Percentiles rank a stretch among this genome's conserved stretches.
Conservation (phyloP, 2,329 filamentous ascomycete genomes). For the Fusarium sacchari region DNA sequence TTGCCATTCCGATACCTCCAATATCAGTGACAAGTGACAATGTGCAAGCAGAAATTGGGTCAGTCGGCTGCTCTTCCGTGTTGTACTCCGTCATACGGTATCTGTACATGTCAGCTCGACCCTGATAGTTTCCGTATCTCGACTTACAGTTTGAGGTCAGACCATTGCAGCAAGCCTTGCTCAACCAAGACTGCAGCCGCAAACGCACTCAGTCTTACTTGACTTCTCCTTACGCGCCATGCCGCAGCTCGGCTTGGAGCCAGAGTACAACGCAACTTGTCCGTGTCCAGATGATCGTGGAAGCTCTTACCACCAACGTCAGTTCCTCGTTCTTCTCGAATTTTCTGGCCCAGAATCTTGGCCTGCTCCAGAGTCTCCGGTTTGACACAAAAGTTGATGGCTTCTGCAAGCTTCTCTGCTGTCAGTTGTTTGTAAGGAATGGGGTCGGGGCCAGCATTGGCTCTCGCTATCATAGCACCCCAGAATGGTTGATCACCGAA, state of each 20-base stretch:
- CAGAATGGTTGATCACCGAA: conserved; percentile 88
- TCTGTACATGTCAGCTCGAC: conserved; percentile 46
- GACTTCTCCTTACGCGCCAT: conserved; percentile 77
- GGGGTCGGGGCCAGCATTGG: conserved; percentile 76
- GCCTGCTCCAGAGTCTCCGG: conserved; percentile 68
- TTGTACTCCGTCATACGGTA: conserved; percentile 72
- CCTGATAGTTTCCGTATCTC: neutral
- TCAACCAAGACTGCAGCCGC: conserved; percentile 76
- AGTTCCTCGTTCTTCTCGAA: conserved; percentile 72
- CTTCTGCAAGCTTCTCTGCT: conserved; percentile 70
- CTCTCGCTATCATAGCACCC: conserved; percentile 78
- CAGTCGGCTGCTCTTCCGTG: conserved; percentile 80
- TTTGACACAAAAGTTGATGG: conserved; percentile 69
- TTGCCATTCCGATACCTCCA: conserved; percentile 80
- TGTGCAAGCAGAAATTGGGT: conserved; percentile 81
- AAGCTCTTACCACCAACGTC: conserved; percentile 74
- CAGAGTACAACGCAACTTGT: conserved; percentile 75
- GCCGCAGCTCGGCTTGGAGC: conserved; percentile 75
- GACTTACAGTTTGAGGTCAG: conserved; percentile 76
- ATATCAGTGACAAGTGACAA: conserved; percentile 85
- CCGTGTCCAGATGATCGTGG: conserved; percentile 73
- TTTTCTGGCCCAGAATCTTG: conserved; percentile 68
- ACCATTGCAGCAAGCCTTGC: conserved; percentile 71
- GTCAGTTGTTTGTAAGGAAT: conserved; percentile 76
- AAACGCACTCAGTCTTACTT: conserved; percentile 75